A percentile compares a stretch with the other conserved stretches of the same genome.
These are phyloP conservation scores for Lodderomyces jiufengensis DNA, from an alignment of 1,139 yeast genomes.

Conservation along the genomic window DNA sequence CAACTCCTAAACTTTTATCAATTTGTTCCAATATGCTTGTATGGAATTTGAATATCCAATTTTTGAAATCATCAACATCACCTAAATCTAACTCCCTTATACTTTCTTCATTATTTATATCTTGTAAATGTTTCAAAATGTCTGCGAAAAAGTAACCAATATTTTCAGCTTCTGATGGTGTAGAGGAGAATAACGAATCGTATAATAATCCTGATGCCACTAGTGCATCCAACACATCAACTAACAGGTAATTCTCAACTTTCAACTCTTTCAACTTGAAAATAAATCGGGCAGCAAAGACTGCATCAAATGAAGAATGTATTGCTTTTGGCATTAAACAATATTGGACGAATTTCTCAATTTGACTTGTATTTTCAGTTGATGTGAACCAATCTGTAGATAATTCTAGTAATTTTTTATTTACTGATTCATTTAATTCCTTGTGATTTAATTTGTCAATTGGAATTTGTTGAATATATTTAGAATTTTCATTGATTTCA, in stretches of 20 bases:
- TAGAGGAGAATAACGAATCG: constrained; percentile 64
- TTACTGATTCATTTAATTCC: constrained; percentile 17
- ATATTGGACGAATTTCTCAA: constrained; percentile 44
- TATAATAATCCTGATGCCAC: constrained; percentile 50
- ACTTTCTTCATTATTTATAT: constrained; percentile 34
- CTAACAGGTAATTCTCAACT: constrained; percentile 42
- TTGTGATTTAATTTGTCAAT: constrained; percentile 31
- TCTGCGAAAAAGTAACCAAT: constrained; percentile 71
- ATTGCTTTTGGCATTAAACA: constrained; percentile 76
- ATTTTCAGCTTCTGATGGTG: constrained; percentile 79
- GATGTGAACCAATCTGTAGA: constrained; percentile 25
- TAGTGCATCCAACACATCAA: constrained; percentile 45
- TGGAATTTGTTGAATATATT: constrained; percentile 23
- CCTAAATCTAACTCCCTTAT: constrained; percentile 17
- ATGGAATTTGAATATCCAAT: constrained; percentile 56
- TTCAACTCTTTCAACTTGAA: constrained; percentile 45
- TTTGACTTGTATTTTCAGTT: constrained; percentile 12
- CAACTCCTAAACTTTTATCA: constrained; percentile 45
- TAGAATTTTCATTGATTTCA: constrained; percentile 28
- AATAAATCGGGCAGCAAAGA: constrained; percentile 62
- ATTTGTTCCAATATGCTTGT: constrained; percentile 44
- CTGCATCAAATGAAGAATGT: constrained; percentile 84
- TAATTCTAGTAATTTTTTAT: constrained; percentile 14
- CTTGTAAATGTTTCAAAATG: constrained; percentile 44
- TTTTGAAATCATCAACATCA: constrained; percentile 36